Percentiles rank a stretch among this genome's conserved stretches.
Conservation (phyloP, 2,329 filamentous ascomycete genomes). For the Apiospora koreana region DNA sequence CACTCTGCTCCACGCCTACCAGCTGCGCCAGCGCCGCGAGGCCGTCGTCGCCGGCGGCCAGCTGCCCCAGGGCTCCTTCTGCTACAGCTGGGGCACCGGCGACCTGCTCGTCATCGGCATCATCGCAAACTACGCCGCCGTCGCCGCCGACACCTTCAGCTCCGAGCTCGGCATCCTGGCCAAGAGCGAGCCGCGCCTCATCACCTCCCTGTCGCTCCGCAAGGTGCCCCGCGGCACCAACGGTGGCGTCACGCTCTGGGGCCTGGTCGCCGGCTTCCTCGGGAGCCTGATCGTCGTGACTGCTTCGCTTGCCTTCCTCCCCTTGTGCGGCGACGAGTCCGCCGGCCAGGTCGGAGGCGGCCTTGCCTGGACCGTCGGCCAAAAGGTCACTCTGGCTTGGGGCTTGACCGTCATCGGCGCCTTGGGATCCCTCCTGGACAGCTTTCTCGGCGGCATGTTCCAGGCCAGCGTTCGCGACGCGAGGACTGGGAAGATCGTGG, state of each 20-base stretch:
- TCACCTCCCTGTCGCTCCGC: slow-evolving; percentile 76
- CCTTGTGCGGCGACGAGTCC: slow-evolving; percentile 60
- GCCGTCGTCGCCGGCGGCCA: slow-evolving; percentile 39
- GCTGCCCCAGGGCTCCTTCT: slow-evolving; percentile 42
- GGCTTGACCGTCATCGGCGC: slow-evolving; percentile 73
- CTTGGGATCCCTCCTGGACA: slow-evolving; percentile 83
- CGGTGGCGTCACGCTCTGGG: slow-evolving; percentile 79
- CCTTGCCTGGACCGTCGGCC: slow-evolving; percentile 47
- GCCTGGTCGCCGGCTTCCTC: slow-evolving; percentile 71
- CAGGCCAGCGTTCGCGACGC: slow-evolving; percentile 87
- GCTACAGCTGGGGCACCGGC: slow-evolving; percentile 58
- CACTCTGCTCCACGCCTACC: slow-evolving; percentile 59
- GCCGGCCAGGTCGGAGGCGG: slow-evolving; percentile 42
- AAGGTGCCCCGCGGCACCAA: slow-evolving; percentile 90
- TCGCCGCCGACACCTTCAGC: slow-evolving; percentile 90
- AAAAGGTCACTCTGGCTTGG: slow-evolving; percentile 50
- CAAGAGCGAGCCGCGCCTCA: slow-evolving; percentile 72
- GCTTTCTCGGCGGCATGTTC: slow-evolving; percentile 78
- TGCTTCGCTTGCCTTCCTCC: slow-evolving; percentile 65
- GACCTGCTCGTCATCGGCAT: slow-evolving; percentile 66
- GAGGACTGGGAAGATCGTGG: slow-evolving; percentile 82
- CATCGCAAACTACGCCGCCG: slow-evolving; percentile 84
- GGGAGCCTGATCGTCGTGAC: slow-evolving; percentile 74
- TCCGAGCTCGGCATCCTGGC: slow-evolving; percentile 94
- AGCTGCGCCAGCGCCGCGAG: slow-evolving; percentile 51